Evolutionary conservation across 345 rosid species (phyloP), one percentile per base, ranked within the genome.

Genomic region (Moricandia arvensis): DNA sequence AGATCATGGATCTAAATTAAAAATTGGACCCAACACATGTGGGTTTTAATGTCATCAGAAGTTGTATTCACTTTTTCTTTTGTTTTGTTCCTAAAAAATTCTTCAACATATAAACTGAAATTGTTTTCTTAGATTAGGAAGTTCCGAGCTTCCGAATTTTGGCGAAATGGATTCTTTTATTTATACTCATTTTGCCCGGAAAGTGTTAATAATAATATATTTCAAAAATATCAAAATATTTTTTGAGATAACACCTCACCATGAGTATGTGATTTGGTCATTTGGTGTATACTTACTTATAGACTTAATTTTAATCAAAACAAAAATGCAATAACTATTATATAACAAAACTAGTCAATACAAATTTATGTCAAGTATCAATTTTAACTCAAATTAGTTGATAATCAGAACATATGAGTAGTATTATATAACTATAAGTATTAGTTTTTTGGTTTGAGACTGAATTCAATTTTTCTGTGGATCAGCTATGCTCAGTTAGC

Each of bases 1-100:
- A 78, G 64, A 78, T 72, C 53, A n/a, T 45, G 66, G 43, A 57
- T 58, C 62, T 71, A 69, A 59, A 47, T n/a, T 65, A 8, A 12
- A 58, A 27, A 7, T 37, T 66, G 60, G 79, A 67, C 72, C 68
- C 78, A 54, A 63, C 55, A 34, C 66, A 61, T 77, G 73, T 76
- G 80, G 79, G 75, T 70, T 77, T 70, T 63, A 41, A 63, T 69
- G 47, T 69, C 79, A 51, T 69, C 54, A 47, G 38, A n/a, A 75
- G 33, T 6, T 15, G 15, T 67, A 59, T 75, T 31, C 62, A 68
- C 74, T 49, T 69, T 63, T 17, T 63, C 35, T 10, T 53, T 38
- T 69, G 29, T 54, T 63, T 38, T 26, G n/a, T 41, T 11, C 60
- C 31, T 59, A 17, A 7, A 4, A 58, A 58, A 30, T 18, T 58